phyloP scores from a whole-genome alignment of 176 grass and related monocot species.

The Thalia dealbata region DNA sequence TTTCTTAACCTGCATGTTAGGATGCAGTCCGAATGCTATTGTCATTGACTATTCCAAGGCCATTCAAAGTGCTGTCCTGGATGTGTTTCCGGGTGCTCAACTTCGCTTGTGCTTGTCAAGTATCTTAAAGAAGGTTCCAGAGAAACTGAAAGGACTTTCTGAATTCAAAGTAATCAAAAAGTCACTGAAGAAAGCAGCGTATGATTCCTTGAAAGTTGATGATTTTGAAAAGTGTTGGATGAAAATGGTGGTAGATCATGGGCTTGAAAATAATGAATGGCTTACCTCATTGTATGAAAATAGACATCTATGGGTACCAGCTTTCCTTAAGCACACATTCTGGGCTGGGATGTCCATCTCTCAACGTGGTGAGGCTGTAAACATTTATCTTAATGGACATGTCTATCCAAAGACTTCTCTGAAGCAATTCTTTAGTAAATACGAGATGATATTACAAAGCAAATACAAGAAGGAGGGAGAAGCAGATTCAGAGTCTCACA shows the following conservation, averaged over 20 bases:
- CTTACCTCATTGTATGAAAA: conserved; percentile 19
- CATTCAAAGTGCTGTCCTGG: conserved; percentile 16
- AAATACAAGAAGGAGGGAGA: conserved; percentile 24
- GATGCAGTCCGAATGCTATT: conserved; percentile 19
- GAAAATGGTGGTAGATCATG: conserved; percentile 18
- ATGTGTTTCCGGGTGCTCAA: conserved; percentile 14
- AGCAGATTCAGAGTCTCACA: conserved; percentile 22
- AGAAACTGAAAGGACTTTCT: conserved; percentile 8
- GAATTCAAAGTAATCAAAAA: conserved; percentile 25
- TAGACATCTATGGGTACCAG: conserved; percentile 18
- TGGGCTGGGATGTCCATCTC: conserved; percentile 21
- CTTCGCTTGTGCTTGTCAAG: conserved; percentile 14
- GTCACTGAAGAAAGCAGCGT: conserved; percentile 18
- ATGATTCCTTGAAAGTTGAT: conserved; percentile 16
- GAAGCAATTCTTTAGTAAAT: conserved; percentile 25
- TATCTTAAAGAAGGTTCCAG: conserved; percentile 18
- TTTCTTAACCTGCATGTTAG: conserved; percentile 20
- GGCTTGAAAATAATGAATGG: conserved; percentile 21
- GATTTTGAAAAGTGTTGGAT: conserved; percentile 23
- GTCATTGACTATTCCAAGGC: conserved; percentile 20
- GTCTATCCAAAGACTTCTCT: conserved; percentile 25
- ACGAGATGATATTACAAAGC: conserved; percentile 18
- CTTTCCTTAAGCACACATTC: conserved; percentile 19
- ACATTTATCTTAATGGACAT: conserved; percentile 17
- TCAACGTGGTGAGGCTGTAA: conserved; percentile 15